A percentile compares a stretch with the other conserved stretches of the same genome.
Conservation (phyloP, 306 rosid species). For the Lithocarpus polystachyus region DNA sequence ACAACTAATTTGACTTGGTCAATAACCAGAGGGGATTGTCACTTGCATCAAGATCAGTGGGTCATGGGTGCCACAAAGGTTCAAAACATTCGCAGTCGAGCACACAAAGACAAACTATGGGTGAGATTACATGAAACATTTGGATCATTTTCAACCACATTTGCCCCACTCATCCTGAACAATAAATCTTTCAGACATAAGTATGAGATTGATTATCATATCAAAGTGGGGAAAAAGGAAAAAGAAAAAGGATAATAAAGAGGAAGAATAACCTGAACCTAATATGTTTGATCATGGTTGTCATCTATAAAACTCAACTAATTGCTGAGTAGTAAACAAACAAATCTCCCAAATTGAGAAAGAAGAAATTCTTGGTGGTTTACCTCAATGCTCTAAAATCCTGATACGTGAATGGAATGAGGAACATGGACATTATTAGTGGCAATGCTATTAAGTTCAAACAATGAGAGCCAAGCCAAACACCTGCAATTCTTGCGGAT, state of each 20-base stretch:
- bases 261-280: not conserved
- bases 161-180: slow-evolving; percentile 6
- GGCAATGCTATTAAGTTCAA: too few relatives aligned
- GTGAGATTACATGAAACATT: slow-evolving; percentile 18
- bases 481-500: not conserved
- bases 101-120: slow-evolving; percentile 17
- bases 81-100: slow-evolving; percentile 25
- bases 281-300: not conserved
- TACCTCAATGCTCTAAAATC: too few relatives aligned
- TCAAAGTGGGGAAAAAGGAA: not conserved
- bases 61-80: slow-evolving; percentile 12
- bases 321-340: too few relatives aligned
- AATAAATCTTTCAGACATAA: slow-evolving; percentile 7
- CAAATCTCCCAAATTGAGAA: too few relatives aligned
- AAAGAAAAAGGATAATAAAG: not conserved
- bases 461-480: too few relatives aligned
- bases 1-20: slow-evolving; percentile 14
- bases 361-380: too few relatives aligned
- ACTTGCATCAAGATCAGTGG: slow-evolving; percentile 27
- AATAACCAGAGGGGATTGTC: slow-evolving; percentile 18
- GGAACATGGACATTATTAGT: too few relatives aligned
- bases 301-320: not conserved
- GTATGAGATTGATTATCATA: not conserved
- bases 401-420: too few relatives aligned
- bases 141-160: slow-evolving; percentile 18